Evolutionary conservation across 2,329 filamentous ascomycete species (phyloP).

Genomic region (Thielaviopsis populi): DNA sequence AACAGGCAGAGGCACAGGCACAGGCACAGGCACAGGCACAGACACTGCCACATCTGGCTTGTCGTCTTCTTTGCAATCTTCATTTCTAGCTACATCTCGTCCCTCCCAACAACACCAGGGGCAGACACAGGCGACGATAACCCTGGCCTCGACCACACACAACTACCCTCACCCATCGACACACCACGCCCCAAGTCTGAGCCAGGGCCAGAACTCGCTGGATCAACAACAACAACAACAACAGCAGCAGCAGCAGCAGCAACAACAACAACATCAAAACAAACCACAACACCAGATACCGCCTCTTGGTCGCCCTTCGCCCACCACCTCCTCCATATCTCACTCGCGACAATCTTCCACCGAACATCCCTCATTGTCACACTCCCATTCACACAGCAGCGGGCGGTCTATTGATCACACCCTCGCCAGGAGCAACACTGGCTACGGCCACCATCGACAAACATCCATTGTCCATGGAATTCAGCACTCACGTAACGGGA

Average conservation of each 20-base stretch:
- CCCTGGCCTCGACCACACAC: not conserved
- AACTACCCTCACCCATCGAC: not conserved
- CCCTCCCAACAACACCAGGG: constrained; percentile 1
- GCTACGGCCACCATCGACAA: constrained; percentile 82
- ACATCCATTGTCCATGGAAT: constrained; percentile 95
- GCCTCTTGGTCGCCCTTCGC: constrained; percentile 17
- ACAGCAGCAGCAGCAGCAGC: not conserved
- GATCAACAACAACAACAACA: not conserved
- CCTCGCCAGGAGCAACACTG: constrained; percentile 34
- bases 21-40: not conserved
- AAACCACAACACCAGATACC: not conserved
- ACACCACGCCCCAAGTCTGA: not conserved
- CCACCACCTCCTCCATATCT: constrained; percentile 26
- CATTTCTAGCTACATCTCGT: constrained; percentile 1
- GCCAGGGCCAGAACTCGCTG: not conserved
- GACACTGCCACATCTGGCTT: not conserved
- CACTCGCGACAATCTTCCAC: constrained; percentile 46
- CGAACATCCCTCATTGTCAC: constrained; percentile 32
- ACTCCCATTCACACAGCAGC: constrained; percentile 22
- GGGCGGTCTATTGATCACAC: constrained; percentile 28
- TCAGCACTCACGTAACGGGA: constrained; percentile 83
- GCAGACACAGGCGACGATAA: not conserved
- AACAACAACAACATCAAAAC: not conserved
- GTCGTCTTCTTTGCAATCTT: constrained; percentile 6
- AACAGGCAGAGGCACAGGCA: too few species aligned